Conservation (phyloP, 176 grass and related monocot genomes). For the Oropetium thomaeum region DNA sequence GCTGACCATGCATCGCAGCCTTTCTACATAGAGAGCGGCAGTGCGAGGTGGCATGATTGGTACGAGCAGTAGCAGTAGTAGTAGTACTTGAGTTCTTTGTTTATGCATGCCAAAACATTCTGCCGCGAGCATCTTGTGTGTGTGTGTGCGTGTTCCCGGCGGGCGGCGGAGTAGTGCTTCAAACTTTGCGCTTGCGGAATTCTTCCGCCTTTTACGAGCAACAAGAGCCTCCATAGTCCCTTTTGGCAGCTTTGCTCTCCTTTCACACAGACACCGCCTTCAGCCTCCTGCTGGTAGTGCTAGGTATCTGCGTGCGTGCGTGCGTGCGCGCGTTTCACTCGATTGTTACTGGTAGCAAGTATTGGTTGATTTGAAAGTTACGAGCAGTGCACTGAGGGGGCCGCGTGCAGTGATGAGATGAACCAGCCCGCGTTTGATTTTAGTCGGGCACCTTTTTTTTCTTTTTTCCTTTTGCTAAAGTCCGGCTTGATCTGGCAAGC, state of each 20-base stretch:
- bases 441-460: conserved; percentile 21
- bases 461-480: conserved; percentile 4
- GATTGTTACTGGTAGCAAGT: no score
- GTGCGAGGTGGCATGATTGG: conserved; percentile 15
- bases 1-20: conserved; percentile 3
- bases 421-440: conserved; percentile 12
- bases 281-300: not conserved
- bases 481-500: not conserved
- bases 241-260: not conserved
- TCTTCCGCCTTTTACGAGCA: not conserved
- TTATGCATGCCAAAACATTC: conserved; percentile 9
- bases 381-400: no score
- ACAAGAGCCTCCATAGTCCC: not conserved
- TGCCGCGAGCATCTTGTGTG: conserved; percentile 7
- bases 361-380: no score
- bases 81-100: conserved; percentile 19
- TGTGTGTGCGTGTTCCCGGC: no score
- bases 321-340: conserved; percentile 25
- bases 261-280: conserved; percentile 4
- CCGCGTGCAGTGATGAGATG: no score
- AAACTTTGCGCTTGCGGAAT: conserved; percentile 10
- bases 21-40: conserved; percentile 10
- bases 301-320: not conserved
- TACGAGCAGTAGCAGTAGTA: no score
- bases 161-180: not conserved